Conservation (phyloP, 805 yeast species). For the Zygotorulaspora sp. region DNA sequence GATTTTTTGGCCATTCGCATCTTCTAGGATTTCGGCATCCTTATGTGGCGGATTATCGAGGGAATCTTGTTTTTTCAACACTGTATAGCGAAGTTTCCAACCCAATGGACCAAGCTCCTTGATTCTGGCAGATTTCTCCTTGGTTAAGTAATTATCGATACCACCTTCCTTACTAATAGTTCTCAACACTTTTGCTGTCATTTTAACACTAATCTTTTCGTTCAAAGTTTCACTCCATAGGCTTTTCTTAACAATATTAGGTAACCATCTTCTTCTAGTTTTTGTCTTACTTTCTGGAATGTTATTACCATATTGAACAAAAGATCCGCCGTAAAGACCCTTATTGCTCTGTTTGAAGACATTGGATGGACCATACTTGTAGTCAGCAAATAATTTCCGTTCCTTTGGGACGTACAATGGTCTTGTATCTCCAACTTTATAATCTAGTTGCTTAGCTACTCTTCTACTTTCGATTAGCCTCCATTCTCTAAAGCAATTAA, state of each 20-base stretch:
- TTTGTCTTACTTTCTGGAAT: constrained; percentile 72
- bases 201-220: constrained; percentile 50
- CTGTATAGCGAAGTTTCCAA: constrained; percentile 80
- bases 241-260: constrained; percentile 70
- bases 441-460: constrained; percentile 41
- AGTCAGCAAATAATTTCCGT: constrained; percentile 50
- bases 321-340: constrained; percentile 89
- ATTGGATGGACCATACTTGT: constrained; percentile 73
- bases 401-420: constrained; percentile 45
- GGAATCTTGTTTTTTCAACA: constrained; percentile 46
- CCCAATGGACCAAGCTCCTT: constrained; percentile 92
- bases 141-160: constrained; percentile 77
- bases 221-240: constrained; percentile 82
- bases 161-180: constrained; percentile 95
- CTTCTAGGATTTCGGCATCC: constrained; percentile 34
- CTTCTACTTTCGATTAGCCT: constrained; percentile 46
- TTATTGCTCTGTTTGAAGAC: constrained; percentile 79
- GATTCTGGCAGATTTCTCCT: constrained; percentile 82
- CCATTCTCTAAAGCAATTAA: constrained; percentile 33
- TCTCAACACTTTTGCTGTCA: constrained; percentile 75
- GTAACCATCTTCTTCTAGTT: constrained; percentile 73
- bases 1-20: constrained; percentile 31
- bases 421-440: constrained; percentile 50
- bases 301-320: constrained; percentile 68
- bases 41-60: constrained; percentile 39